Evolutionary conservation across 2,329 filamentous ascomycete species (phyloP).

Genomic region (Microdochium trichocladiopsis): DNA sequence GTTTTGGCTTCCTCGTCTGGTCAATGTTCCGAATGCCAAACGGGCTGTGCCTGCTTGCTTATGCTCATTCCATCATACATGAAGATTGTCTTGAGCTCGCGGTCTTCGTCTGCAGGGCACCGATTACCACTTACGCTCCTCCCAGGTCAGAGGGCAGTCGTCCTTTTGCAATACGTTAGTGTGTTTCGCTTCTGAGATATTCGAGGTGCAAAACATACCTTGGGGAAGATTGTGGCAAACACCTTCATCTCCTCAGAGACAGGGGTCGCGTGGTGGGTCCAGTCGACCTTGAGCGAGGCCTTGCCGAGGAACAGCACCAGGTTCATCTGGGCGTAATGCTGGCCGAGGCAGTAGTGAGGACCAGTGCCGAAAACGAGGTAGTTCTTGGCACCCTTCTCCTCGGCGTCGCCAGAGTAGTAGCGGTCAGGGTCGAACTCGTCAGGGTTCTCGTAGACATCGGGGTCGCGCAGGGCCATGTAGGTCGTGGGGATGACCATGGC

Average conservation of each 20-base stretch:
- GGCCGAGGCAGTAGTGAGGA: slow-evolving; percentile 92
- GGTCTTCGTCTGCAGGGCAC: background rate
- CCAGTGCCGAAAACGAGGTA: slow-evolving; percentile 94
- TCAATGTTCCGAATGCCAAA: too few species aligned
- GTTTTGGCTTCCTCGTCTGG: too few species aligned
- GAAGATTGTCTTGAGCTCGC: background rate
- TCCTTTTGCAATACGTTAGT: slow-evolving; percentile 47
- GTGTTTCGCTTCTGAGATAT: slow-evolving; percentile 4
- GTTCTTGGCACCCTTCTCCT: slow-evolving; percentile 83
- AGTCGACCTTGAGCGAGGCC: slow-evolving; percentile 79
- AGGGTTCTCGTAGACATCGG: slow-evolving; percentile 84
- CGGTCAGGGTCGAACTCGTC: slow-evolving; percentile 86
- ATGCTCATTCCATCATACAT: too few species aligned
- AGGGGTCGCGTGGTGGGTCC: slow-evolving; percentile 81
- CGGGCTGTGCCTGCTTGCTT: too few species aligned
- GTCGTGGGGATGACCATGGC: slow-evolving; percentile 93
- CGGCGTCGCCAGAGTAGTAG: slow-evolving; percentile 85
- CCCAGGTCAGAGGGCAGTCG: slow-evolving; percentile 74
- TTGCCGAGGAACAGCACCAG: slow-evolving; percentile 86
- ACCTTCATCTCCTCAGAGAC: slow-evolving; percentile 92
- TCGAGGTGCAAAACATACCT: slow-evolving; percentile 50
- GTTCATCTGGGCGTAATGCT: slow-evolving; percentile 85
- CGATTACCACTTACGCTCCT: slow-evolving; percentile 39
- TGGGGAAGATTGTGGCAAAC: slow-evolving; percentile 96
- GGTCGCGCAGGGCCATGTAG: slow-evolving; percentile 85